Evolutionary conservation across 495 filamentous ascomycete genomes (phyloP).

Genomic region (Hypoxylon trugodes): DNA sequence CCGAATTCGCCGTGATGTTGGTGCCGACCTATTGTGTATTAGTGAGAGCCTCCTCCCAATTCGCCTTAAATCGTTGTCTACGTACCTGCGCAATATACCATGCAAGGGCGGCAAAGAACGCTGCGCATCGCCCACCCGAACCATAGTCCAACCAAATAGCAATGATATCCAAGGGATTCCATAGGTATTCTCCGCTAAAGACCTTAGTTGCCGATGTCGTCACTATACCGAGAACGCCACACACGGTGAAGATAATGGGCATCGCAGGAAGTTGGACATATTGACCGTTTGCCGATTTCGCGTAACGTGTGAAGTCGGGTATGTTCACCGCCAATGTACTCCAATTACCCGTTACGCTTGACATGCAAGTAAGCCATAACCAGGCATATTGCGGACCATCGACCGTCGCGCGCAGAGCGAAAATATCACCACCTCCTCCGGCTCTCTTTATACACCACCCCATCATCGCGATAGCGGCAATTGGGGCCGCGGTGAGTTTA

Average conservation of each 20-base stretch:
- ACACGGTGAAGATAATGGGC: slow-evolving; percentile 66
- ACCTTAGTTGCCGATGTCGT: slow-evolving; percentile 60
- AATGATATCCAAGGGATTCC: slow-evolving; percentile 65
- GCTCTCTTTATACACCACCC: slow-evolving; percentile 61
- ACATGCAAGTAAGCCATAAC: slow-evolving; percentile 55
- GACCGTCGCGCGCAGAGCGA: slow-evolving; percentile 52
- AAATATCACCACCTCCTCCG: slow-evolving; percentile 56
- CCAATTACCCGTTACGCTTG: slow-evolving; percentile 54
- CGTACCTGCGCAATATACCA: slow-evolving; percentile 37
- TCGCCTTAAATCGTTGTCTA: neutral
- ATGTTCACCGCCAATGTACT: slow-evolving; percentile 61
- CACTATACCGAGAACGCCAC: slow-evolving; percentile 60
- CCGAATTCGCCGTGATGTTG: slow-evolving; percentile 67
- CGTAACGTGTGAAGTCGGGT: slow-evolving; percentile 70
- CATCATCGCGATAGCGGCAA: slow-evolving; percentile 62
- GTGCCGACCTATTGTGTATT: slow-evolving; percentile 56
- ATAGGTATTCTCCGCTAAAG: slow-evolving; percentile 61
- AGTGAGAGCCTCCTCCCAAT: neutral
- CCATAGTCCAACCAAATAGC: slow-evolving; percentile 55
- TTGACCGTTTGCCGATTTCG: slow-evolving; percentile 59
- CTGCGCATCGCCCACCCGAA: slow-evolving; percentile 57
- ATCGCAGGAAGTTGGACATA: slow-evolving; percentile 66
- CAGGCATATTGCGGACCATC: slow-evolving; percentile 52
- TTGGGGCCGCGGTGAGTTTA: slow-evolving; percentile 63
- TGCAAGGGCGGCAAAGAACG: slow-evolving; percentile 64